phyloP scores from a whole-genome alignment of 345 rosid species.

The Pistacia atlantica region DNA sequence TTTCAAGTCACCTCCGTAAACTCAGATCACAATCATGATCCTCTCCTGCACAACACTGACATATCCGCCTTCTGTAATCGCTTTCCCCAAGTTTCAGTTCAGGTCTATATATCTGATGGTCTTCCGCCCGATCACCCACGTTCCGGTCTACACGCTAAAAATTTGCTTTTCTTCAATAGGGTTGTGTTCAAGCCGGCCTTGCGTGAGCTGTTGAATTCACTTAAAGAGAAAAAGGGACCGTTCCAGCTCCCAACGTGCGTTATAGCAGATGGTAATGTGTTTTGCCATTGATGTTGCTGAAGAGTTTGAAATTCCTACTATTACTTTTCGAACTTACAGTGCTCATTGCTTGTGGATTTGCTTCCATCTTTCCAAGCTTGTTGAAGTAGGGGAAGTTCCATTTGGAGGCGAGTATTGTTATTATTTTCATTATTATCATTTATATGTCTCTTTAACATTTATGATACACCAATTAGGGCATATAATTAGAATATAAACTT shows the following conservation, averaged over 20 bases:
- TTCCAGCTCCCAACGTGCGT: slow-evolving; percentile 27
- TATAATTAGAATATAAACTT: too few species aligned
- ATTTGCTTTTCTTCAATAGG: slow-evolving; percentile 18
- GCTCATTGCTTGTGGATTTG: too few species aligned
- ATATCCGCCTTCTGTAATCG: slow-evolving; percentile 32
- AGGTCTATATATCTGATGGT: slow-evolving; percentile 33
- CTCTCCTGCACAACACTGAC: slow-evolving; percentile 24
- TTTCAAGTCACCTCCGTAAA: too few species aligned
- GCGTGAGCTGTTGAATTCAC: slow-evolving; percentile 17
- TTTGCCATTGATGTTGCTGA: slow-evolving; percentile 33
- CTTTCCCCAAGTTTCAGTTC: slow-evolving; percentile 32
- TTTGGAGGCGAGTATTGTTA: slow-evolving; percentile 25
- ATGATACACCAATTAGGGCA: too few species aligned
- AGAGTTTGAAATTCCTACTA: slow-evolving; percentile 35
- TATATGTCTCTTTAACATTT: too few species aligned
- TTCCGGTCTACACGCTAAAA: not conserved
- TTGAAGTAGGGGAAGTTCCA: slow-evolving; percentile 46
- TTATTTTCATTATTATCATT: too few species aligned
- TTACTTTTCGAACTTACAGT: slow-evolving; percentile 30
- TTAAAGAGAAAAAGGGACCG: not conserved
- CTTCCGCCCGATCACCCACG: slow-evolving; percentile 29
- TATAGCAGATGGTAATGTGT: slow-evolving; percentile 41
- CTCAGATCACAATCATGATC: too few species aligned
- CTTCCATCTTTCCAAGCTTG: slow-evolving; percentile 31
- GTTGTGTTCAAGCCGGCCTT: slow-evolving; percentile 5